Evolutionary conservation across 371 early-diverging fungal genomes (phyloP).

Genomic region (Rhizomucor miehei): DNA sequence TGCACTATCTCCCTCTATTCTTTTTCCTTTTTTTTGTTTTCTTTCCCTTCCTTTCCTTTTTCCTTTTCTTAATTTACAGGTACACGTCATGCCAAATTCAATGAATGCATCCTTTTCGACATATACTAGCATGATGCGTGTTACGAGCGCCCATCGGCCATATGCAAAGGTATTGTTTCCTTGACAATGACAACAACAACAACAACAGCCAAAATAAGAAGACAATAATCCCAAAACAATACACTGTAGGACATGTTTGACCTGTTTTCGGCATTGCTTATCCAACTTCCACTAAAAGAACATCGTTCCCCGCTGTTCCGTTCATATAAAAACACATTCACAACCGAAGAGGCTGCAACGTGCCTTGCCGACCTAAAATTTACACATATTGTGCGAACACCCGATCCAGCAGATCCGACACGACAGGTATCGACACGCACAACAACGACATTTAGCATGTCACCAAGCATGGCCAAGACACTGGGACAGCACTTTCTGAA

Average conservation of each 20-base stretch:
- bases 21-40: conserved; percentile 7
- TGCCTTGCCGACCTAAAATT: conserved; percentile 49
- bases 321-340: conserved; percentile 53
- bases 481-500: conserved; percentile 58
- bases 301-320: conserved; percentile 48
- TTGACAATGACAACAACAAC: not conserved
- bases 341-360: conserved; percentile 55
- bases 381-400: conserved; percentile 48
- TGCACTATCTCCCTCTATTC: not conserved
- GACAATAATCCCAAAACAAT: not conserved
- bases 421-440: conserved; percentile 43
- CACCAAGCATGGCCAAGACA: conserved; percentile 50
- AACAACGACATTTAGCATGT: conserved; percentile 51
- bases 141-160: conserved; percentile 31
- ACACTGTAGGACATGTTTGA: conserved; percentile 39
- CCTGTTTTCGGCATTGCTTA: conserved; percentile 41
- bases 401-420: conserved; percentile 47
- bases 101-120: conserved; percentile 7
- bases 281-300: conserved; percentile 32
- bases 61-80: not conserved
- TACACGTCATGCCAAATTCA: conserved; percentile 6
- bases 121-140: conserved; percentile 23
- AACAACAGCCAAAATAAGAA: not conserved
- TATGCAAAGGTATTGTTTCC: conserved; percentile 19
- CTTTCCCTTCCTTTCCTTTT: conserved; percentile 1